Base-by-base conservation (phyloP, 2,329 filamentous ascomycete genomes). In the Triangularia setosa region DNA sequence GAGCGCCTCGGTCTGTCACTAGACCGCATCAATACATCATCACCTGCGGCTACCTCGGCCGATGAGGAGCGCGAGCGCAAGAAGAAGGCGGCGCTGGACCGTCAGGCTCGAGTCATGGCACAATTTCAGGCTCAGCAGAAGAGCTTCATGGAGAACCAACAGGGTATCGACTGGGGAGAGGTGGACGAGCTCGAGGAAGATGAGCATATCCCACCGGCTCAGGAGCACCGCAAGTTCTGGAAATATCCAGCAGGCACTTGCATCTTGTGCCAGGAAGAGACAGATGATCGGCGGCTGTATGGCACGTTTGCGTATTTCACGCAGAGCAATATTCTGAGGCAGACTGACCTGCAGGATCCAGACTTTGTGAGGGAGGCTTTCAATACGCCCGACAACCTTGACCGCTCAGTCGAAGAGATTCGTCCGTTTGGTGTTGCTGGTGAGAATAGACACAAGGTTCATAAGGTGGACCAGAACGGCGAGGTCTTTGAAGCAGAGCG, bases 101-200 rank as follows among this genome's bases (percentile, higher is more conserved):
- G 95, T 23, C 93, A 98, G 76, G 93, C 93, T 1, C 90, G 88
- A 72, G 92, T 99, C 30, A 97, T 99, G 93, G 95, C 93, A 1
- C 93, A 97, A 73, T 97, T 99, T 78, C 95, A 98, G 75, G 90
- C 97, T 74, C 94, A 99, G 73, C 96, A 98, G 75, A 94, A 96
- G 77, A 95, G 87, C 72, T 99, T 99, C 78, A 80, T 99, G 79
- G 90, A 92, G 63, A 95, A 90, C 68, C 93, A 97, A 75, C 90
- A 87, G n/a, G 84, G 88, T 52, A 85, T 97, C 65, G 91, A 97
- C 75, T 97, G 92, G 90, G 93, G 91, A 14, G 90, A 95, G 65
- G 85, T 92, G 59, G 91, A 91, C n/a, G 87, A 90, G 44, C 83
- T 88, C 25, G 90, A 95, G 56, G 85, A 91, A 27, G 88, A 90